Percentiles rank a stretch among this genome's conserved stretches.
These are phyloP conservation scores for Petunia axillaris DNA, from an alignment of 257 asterid genomes.

Conservation along the genomic window DNA sequence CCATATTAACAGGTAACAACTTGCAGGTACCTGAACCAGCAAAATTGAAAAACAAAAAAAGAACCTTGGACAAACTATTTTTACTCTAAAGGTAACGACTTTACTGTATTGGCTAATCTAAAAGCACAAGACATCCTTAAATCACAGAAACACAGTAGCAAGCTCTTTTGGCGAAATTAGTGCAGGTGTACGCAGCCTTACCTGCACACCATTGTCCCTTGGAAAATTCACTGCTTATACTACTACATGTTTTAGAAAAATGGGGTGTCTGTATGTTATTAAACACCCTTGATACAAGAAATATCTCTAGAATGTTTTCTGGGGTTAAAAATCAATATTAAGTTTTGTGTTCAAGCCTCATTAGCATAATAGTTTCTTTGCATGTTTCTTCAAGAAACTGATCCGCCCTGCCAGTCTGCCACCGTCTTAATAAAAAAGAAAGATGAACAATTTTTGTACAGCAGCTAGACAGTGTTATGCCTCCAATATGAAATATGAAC, in stretches of 20 bases:
- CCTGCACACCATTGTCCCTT: background rate
- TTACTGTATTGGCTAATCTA: background rate
- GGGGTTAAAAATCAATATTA: background rate
- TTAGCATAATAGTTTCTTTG: no score
- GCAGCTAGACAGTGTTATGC: background rate
- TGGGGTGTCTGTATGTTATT: background rate
- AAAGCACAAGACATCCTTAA: background rate
- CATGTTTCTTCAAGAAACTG: background rate
- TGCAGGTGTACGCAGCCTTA: background rate
- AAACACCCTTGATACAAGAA: slow-evolving; percentile 1
- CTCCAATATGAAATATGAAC: background rate
- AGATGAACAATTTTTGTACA: background rate
- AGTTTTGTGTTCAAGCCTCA: no score
- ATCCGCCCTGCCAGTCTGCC: background rate
- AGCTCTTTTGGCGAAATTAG: background rate
- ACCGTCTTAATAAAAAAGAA: background rate
- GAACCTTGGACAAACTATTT: background rate
- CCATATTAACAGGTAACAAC: background rate
- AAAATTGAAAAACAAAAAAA: background rate
- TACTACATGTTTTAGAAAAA: background rate
- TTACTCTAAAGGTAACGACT: background rate
- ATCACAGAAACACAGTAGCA: background rate
- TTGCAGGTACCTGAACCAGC: background rate
- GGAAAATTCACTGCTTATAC: background rate
- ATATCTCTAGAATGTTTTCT: background rate